These are phyloP conservation scores for Dactylellina drechsleri DNA, from an alignment of 2,329 filamentous ascomycete genomes.

Conservation along the genomic window DNA sequence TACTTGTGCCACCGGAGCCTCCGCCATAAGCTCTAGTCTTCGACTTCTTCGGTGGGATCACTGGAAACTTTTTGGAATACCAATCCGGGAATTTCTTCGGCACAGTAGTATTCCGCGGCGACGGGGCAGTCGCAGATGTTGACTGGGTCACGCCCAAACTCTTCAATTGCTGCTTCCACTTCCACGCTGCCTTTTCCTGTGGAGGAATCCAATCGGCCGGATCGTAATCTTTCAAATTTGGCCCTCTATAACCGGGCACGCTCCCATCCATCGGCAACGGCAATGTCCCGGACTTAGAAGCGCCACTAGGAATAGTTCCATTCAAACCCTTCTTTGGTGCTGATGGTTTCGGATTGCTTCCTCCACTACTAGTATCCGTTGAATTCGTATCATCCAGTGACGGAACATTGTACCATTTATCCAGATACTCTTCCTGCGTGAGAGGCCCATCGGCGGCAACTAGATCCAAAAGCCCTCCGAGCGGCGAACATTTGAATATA, in stretches of 20 bases:
- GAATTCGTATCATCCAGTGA: neutral
- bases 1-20: no score
- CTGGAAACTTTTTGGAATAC: no score
- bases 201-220: neutral
- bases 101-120: no score
- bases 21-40: no score
- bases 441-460: neutral
- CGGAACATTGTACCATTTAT: slow-evolving; percentile 26
- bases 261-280: slow-evolving; percentile 6
- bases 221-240: slow-evolving; percentile 26
- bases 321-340: neutral
- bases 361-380: neutral
- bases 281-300: neutral
- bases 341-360: neutral
- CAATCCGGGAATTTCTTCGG: no score
- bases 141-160: neutral
- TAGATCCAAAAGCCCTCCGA: neutral
- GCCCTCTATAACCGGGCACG: slow-evolving; percentile 16
- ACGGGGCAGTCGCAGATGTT: no score
- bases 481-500: neutral
- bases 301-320: neutral
- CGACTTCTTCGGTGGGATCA: no score
- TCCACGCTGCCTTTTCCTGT: neutral
- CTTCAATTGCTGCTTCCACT: neutral
- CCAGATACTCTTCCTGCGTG: slow-evolving; percentile 27